Base-by-base conservation (phyloP, 257 asterid genomes). In the Solanum pimpinellifolium region DNA sequence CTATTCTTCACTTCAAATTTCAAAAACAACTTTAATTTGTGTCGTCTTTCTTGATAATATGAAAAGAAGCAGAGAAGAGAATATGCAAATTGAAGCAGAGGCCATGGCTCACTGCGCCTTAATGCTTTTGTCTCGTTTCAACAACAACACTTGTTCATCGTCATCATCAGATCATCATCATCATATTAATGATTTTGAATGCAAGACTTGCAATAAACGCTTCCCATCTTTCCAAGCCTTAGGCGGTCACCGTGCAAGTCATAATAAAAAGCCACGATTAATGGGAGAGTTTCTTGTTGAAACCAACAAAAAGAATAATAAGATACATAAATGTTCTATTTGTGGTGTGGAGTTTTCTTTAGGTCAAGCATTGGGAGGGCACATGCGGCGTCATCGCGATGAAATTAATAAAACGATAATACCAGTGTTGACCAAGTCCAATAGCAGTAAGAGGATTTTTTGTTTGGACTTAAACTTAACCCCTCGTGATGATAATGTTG, bases 211-310 rank as follows among this genome's bases (percentile, higher is more conserved):
- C 3, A 56, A 21, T 42, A 56, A 76, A 65, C 46, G 16, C 1
- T 86, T 86, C 0, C 29, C 73, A 0, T 56, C 88, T 3, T 86
- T 86, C 4, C 88, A 86, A 33, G 88, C 88, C 0, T n/a, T 86
- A 0, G 88, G 88, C 1, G 88, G 88, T 4, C 85, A 86, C 14
- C 74, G 75, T 66, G 29, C 88, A 13, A 86, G 88, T 66, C 88
- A 86, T 83, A 59, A 86, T 35, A 73, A 73, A 83, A 35, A 42
- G 4, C 42, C 65, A 29, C 66, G 8, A 41, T n/a, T 47, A 31
- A 7, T 59, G 0, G 37, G 39, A n/a, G 62, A 44, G 41, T 29
- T 41, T 42, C 9, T 42, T 29, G 15, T 42, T 16, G 23, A 77
- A 14, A 4, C 39, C 15, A 27, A 68, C 23, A 25, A 68, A 25